phyloP scores from a whole-genome alignment of 352 stramenopile genomes.

The Elongisporangium prolatum region DNA sequence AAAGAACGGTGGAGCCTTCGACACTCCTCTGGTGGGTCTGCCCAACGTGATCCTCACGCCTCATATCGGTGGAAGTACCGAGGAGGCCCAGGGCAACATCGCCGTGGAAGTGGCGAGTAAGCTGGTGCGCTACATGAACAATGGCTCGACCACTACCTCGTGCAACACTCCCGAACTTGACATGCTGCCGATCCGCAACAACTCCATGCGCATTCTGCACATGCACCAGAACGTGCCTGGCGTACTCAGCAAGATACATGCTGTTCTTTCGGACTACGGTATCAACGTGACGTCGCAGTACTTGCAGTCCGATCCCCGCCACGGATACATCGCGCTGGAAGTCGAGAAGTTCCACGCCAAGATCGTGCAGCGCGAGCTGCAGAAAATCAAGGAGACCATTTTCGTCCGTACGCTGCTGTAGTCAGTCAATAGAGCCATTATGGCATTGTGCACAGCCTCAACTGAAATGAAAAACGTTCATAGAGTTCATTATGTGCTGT shows the following conservation, averaged over 20 bases:
- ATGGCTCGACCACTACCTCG: conserved; percentile 72
- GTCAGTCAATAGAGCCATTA: conserved; percentile 2
- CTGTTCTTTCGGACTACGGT: conserved; percentile 75
- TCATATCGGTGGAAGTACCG: conserved; percentile 94
- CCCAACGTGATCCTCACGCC: conserved; percentile 93
- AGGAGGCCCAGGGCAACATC: conserved; percentile 94
- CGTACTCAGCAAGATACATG: conserved; percentile 85
- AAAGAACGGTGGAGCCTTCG: conserved; percentile 80
- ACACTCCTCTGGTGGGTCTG: conserved; percentile 86
- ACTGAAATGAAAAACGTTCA: too few relatives aligned
- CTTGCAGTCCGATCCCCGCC: conserved; percentile 72
- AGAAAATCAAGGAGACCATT: conserved; percentile 86
- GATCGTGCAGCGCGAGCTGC: conserved; percentile 72
- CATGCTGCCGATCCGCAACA: conserved; percentile 63
- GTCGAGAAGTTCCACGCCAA: conserved; percentile 80
- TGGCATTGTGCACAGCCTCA: too few relatives aligned
- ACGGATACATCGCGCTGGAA: conserved; percentile 81
- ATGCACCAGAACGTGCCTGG: conserved; percentile 85
- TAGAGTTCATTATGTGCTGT: too few relatives aligned
- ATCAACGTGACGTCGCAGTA: conserved; percentile 87
- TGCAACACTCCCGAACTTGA: conserved; percentile 81
- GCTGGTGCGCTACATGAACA: conserved; percentile 79
- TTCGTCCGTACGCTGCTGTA: conserved; percentile 78
- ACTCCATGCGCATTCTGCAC: conserved; percentile 83
- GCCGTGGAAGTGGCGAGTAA: conserved; percentile 78